phyloP scores from a whole-genome alignment of 345 rosid species.

The Excoecaria agallocha region DNA sequence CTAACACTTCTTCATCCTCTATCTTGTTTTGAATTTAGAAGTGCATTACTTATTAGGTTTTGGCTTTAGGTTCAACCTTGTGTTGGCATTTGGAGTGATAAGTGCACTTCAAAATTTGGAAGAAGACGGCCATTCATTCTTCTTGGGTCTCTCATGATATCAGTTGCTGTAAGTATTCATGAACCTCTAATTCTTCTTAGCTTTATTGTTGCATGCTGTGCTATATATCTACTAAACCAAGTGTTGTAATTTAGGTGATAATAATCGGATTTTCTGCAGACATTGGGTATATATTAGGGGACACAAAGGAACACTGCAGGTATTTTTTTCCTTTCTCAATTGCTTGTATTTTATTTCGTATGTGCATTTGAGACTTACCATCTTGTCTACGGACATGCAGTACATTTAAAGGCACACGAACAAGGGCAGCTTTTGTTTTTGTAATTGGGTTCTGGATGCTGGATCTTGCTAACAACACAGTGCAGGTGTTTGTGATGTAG shows the following conservation, averaged over 20 bases:
- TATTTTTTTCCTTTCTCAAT: conserved; percentile 28
- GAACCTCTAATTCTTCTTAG: conserved; percentile 10
- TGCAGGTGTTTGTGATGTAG: conserved; percentile 53
- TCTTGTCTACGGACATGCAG: conserved; percentile 44
- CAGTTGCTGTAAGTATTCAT: conserved; percentile 63
- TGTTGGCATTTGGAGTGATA: conserved; percentile 98
- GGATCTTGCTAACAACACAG: conserved; percentile 97
- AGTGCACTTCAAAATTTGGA: conserved; percentile 85
- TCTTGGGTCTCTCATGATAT: conserved; percentile 83
- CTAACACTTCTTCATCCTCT: neutral
- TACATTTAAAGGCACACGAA: conserved; percentile 79
- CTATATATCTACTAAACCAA: conserved; percentile 46
- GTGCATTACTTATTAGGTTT: neutral
- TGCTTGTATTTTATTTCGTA: conserved; percentile 17
- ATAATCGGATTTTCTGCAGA: conserved; percentile 98
- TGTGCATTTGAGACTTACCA: neutral
- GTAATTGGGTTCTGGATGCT: conserved; percentile 94
- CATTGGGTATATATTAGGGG: conserved; percentile 85
- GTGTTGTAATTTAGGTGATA: conserved; percentile 79
- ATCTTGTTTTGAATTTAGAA: neutral
- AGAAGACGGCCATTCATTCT: conserved; percentile 92
- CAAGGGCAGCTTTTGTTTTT: conserved; percentile 82
- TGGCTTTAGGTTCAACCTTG: conserved; percentile 83
- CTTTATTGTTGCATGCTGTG: conserved; percentile 11
- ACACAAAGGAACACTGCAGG: conserved; percentile 94